Evolutionary conservation across 2,329 filamentous ascomycete genomes (phyloP).

Genomic region (Alternaria longipes): DNA sequence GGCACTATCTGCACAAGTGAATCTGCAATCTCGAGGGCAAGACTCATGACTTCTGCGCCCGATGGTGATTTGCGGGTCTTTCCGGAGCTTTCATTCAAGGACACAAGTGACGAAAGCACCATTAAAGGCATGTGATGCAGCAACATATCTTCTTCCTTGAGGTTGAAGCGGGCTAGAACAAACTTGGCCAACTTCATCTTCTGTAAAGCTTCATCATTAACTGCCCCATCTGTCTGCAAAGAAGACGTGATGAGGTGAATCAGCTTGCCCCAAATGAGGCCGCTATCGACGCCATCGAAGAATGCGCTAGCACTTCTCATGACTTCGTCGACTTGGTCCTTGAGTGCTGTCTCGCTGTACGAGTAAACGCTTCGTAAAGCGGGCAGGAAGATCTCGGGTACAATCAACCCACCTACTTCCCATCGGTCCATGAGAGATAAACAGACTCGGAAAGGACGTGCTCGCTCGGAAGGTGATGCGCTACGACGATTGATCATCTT

Average conservation of each 20-base stretch:
- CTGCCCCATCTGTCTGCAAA: constrained; percentile 60
- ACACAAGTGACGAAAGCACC: constrained; percentile 68
- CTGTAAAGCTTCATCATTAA: constrained; percentile 59
- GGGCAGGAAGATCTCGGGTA: constrained; percentile 87
- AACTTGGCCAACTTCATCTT: constrained; percentile 81
- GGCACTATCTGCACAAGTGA: constrained; percentile 51
- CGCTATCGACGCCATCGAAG: constrained; percentile 96
- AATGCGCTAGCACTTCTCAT: constrained; percentile 93
- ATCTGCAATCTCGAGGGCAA: constrained; percentile 50
- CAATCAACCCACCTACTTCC: constrained; percentile 92
- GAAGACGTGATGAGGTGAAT: constrained; percentile 68
- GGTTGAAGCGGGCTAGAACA: constrained; percentile 86
- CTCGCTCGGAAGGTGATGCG: constrained; percentile 70
- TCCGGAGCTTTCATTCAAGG: constrained; percentile 52
- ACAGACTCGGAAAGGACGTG: constrained; percentile 88
- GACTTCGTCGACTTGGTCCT: constrained; percentile 81
- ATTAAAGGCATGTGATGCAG: constrained; percentile 82
- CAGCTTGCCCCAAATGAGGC: constrained; percentile 88
- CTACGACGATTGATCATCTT: constrained; percentile 73
- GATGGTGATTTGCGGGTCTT: constrained; percentile 6
- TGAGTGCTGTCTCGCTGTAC: constrained; percentile 74
- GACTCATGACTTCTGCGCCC: constrained; percentile 30
- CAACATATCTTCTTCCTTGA: constrained; percentile 95
- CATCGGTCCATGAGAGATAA: constrained; percentile 97
- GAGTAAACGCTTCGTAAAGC: constrained; percentile 80